These are phyloP conservation scores for Hysterangium stoloniferum DNA, from an alignment of 768 basidiomycete species.

Conservation along the genomic window DNA sequence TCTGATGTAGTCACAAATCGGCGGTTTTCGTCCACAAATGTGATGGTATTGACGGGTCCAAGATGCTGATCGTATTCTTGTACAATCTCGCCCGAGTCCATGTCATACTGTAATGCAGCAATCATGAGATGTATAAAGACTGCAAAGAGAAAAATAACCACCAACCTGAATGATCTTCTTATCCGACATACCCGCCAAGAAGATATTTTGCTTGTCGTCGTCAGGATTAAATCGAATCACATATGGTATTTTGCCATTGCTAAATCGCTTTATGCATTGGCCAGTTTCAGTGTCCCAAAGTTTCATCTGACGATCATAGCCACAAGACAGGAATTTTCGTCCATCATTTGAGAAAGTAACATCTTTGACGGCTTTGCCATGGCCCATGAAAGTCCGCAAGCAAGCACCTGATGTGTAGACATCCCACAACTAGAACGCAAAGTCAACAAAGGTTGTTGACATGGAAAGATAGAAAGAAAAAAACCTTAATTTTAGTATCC, in stretches of 20 bases:
- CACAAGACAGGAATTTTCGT: slow-evolving; percentile 80
- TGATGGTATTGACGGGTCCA: slow-evolving; percentile 97
- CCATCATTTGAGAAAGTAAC: slow-evolving; percentile 94
- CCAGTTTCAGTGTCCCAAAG: slow-evolving; percentile 99
- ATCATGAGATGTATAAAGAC: background rate
- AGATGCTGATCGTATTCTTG: slow-evolving; percentile 99
- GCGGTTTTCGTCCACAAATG: slow-evolving; percentile 96
- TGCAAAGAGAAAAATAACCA: background rate
- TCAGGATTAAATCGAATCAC: slow-evolving; percentile 95
- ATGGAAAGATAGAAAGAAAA: slow-evolving; percentile 16
- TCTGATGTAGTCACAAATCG: slow-evolving; percentile 98
- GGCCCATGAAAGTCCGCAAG: slow-evolving; percentile 93
- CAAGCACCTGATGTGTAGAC: slow-evolving; percentile 96
- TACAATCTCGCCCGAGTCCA: slow-evolving; percentile 88
- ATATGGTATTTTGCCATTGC: slow-evolving; percentile 96
- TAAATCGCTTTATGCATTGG: slow-evolving; percentile 93
- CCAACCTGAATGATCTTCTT: slow-evolving; percentile 97
- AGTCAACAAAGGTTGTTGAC: background rate
- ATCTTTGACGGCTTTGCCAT: slow-evolving; percentile 94
- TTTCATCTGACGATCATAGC: slow-evolving; percentile 96
- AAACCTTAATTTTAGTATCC: slow-evolving; percentile 97
- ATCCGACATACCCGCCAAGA: slow-evolving; percentile 97
- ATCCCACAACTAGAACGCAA: slow-evolving; percentile 76
- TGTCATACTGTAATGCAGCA: slow-evolving; percentile 69
- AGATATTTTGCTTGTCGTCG: slow-evolving; percentile 90